A percentile compares a stretch with the other conserved stretches of the same genome.
These are phyloP conservation scores for Collybia mongolica DNA, from an alignment of 768 basidiomycete species.

Conservation along the genomic window DNA sequence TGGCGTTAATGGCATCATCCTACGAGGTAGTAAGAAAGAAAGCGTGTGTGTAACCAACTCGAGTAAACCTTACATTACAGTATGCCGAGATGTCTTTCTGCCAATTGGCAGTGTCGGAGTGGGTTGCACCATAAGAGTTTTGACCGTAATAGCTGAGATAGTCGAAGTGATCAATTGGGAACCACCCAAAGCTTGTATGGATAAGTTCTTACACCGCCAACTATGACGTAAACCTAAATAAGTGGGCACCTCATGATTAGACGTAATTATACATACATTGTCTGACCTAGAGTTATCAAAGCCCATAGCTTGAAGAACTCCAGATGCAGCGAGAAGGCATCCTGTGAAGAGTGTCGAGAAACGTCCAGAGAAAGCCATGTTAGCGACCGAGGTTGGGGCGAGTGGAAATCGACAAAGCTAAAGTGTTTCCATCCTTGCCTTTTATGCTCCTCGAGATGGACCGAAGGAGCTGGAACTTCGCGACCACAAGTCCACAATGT, in stretches of 20 bases:
- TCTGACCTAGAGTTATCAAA: slow-evolving; percentile 36
- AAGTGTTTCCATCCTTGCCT: not conserved
- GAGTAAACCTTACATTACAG: slow-evolving; percentile 39
- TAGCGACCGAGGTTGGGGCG: not conserved
- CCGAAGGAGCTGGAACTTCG: too few species aligned
- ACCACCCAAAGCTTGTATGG: not conserved
- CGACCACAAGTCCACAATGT: too few species aligned
- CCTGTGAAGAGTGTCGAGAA: slow-evolving; percentile 1
- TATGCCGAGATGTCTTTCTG: slow-evolving; percentile 51
- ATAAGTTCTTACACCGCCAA: slow-evolving; percentile 23
- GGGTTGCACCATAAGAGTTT: slow-evolving; percentile 57
- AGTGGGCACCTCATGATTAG: not conserved
- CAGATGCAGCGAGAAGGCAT: slow-evolving; percentile 6
- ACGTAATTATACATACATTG: slow-evolving; percentile 26
- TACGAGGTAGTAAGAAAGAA: slow-evolving; percentile 14
- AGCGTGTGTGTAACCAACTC: not conserved
- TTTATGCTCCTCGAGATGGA: not conserved
- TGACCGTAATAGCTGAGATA: slow-evolving; percentile 50
- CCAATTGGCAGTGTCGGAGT: slow-evolving; percentile 41
- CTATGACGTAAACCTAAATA: slow-evolving; percentile 8
- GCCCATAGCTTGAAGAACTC: slow-evolving; percentile 12
- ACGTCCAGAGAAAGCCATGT: slow-evolving; percentile 4
- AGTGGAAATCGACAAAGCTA: not conserved
- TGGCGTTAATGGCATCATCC: slow-evolving; percentile 56
- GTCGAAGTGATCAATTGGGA: not conserved